Evolutionary conservation across 1,284 basidiomycete genomes (phyloP), one percentile per base, ranked within the genome.

Genomic region (Trametes sp.): DNA sequence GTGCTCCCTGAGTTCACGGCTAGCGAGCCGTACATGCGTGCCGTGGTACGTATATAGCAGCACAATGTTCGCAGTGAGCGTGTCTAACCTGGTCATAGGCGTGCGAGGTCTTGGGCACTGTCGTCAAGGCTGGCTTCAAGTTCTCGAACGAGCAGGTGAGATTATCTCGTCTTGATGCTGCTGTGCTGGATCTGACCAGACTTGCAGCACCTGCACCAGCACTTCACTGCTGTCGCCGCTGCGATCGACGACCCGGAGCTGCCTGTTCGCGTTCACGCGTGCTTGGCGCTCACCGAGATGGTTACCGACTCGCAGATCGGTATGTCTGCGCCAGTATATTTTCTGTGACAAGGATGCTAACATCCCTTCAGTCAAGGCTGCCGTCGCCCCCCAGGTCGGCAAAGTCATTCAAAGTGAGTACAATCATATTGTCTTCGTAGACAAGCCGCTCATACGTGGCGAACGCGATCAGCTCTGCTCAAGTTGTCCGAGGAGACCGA

Each of bases 401-500:
- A 92, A 94, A 72, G 89, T 97, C 69, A 90, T 97, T 69, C 93
- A 95, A 79, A 90, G 92, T 89, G 68, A 57, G 82, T 66, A n/a
- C 13, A 55, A 13, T 55, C 53, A 36, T 31, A 59, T 49, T 21
- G n/a, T 48, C 5, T 13, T 11, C 11, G 46, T 26, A 19, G 3
- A 19, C 24, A 13, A 29, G 21, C 52, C 45, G 46, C 44, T 35
- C 49, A 33, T 44, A 29, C 26, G 48, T 42, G 10, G 52, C 10
- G 3, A 54, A 23, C 33, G 23, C 13, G 19, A 6, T 16, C 46
- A 38, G 94, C 94, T 73, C 81, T 96, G 26, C 83, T 96, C 67
- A 94, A 94, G 76, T 82, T 97, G 41, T 89, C 92, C 8, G 93
- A 96, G 73, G 93, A 96, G 76, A 94, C 93, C 36, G 95, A 97